Conservation (phyloP, 2,329 filamentous ascomycete species). For the Penicillium corylophilum region DNA sequence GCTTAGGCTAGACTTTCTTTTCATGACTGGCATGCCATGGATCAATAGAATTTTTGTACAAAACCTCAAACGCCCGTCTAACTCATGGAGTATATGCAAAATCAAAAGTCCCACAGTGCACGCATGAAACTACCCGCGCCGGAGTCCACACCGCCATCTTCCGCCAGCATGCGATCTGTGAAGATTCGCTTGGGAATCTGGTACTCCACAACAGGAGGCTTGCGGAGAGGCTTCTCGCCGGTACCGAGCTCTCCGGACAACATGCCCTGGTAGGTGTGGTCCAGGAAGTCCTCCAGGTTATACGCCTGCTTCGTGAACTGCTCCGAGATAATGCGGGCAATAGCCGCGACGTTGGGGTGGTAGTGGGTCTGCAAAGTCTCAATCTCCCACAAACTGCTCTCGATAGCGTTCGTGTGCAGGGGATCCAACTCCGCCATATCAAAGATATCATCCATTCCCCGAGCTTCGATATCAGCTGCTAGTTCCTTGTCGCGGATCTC, state of each 20-base stretch:
- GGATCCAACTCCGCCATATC: slow-evolving; percentile 73
- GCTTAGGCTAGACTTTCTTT: background rate
- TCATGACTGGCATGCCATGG: background rate
- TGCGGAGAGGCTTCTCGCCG: slow-evolving; percentile 73
- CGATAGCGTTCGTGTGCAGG: slow-evolving; percentile 80
- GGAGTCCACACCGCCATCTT: slow-evolving; percentile 41
- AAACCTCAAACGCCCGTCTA: background rate
- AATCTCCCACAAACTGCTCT: slow-evolving; percentile 93
- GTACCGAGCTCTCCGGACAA: slow-evolving; percentile 72
- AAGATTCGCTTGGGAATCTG: slow-evolving; percentile 89
- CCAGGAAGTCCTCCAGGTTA: slow-evolving; percentile 94
- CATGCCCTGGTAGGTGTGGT: slow-evolving; percentile 79
- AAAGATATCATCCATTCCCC: slow-evolving; percentile 74
- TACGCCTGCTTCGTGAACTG: slow-evolving; percentile 97
- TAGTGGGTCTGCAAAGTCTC: slow-evolving; percentile 89
- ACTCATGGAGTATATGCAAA: slow-evolving; percentile 20
- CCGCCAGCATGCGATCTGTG: slow-evolving; percentile 40
- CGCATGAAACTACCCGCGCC: slow-evolving; percentile 39
- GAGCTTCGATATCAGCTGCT: slow-evolving; percentile 59
- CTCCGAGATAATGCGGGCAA: slow-evolving; percentile 90
- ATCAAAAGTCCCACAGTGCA: slow-evolving; percentile 39
- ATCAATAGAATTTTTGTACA: background rate
- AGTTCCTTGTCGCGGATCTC: slow-evolving; percentile 59
- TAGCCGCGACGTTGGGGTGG: slow-evolving; percentile 92
- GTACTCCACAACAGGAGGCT: slow-evolving; percentile 84